Evolutionary conservation across 1,139 yeast genomes (phyloP), one percentile per base, ranked within the genome.

Genomic region (Suhomyces coccinellae): DNA sequence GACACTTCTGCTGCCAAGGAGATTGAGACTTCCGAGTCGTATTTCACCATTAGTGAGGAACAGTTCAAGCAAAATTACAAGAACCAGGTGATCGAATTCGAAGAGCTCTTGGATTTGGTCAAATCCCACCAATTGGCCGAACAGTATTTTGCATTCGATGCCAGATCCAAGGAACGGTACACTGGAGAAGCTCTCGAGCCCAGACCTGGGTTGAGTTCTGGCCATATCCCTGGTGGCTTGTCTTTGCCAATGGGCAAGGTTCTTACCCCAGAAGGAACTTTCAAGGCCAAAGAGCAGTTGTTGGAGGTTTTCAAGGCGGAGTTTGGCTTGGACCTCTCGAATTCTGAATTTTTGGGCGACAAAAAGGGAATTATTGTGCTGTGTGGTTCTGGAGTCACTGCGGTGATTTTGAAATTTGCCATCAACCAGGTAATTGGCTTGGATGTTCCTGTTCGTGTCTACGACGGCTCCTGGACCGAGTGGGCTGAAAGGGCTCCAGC

Each of bases 381-480:
- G 88, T 93, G 99, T 62, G 99, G 98, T 17, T 85, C 97, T 1
- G 98, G 98, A 40, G 97, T 91, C 37, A 85, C 97, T 16, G 97
- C 97, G 0, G 88, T 91, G 51, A 82, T 91, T 35, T 72, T 91
- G 46, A 85, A 86, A 63, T 54, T 70, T 36, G 79, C 78, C 9
- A 61, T 75, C 42, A 71, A 71, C 44, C 57, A 65, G 8, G 60
- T 73, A 12, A 73, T 83, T 20, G 95, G 88, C 3, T 67, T 87
- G 34, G 81, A 83, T 42, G 71, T 79, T 17, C 80, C 85, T 1
- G 73, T 89, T 15, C 78, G 82, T 43, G 85, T 93, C 7, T 93
- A 91, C 57, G 99, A 93, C 59, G 99, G 99, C 5, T 84, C 95
- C 43, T 93, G 98, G 99, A 87, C 97, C n/a, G 80, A 75, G 53